A percentile compares a stretch with the other conserved stretches of the same genome.
Evolutionary conservation across 345 rosid species (phyloP).

Genomic region (Gossypium stocksii): DNA sequence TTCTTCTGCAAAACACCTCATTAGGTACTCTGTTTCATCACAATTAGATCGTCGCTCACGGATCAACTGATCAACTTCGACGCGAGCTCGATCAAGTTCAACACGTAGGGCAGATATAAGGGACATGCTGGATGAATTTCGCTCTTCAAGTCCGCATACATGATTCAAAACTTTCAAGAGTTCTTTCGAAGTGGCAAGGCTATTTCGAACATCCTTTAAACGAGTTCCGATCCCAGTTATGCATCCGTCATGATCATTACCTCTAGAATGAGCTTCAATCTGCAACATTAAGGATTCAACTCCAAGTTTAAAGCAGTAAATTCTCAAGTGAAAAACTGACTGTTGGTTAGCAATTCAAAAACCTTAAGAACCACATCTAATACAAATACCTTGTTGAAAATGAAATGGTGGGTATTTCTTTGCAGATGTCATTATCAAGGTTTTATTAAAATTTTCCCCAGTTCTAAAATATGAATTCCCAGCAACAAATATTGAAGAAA

Average conservation of each 20-base stretch:
- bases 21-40: conserved; percentile 44
- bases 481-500: not conserved
- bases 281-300: conserved; percentile 26
- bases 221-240: conserved; percentile 29
- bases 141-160: conserved; percentile 52
- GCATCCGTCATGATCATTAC: conserved; percentile 30
- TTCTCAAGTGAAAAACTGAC: not conserved
- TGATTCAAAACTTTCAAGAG: conserved; percentile 66
- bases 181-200: conserved; percentile 70
- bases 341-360: conserved; percentile 2
- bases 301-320: not conserved
- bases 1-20: conserved; percentile 54
- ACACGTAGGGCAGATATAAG: conserved; percentile 54
- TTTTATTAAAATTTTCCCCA: not conserved
- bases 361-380: not conserved
- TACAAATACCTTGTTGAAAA: not conserved
- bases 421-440: conserved; percentile 5
- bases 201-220: conserved; percentile 55
- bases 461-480: not conserved
- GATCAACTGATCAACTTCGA: conserved; percentile 51
- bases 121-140: conserved; percentile 44
- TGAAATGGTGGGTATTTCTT: not conserved
- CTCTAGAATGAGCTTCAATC: conserved; percentile 44
- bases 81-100: conserved; percentile 60
- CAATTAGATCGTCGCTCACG: conserved; percentile 35